Conservation (phyloP, 2,329 filamentous ascomycete species). For the Pyrenophora teres region DNA sequence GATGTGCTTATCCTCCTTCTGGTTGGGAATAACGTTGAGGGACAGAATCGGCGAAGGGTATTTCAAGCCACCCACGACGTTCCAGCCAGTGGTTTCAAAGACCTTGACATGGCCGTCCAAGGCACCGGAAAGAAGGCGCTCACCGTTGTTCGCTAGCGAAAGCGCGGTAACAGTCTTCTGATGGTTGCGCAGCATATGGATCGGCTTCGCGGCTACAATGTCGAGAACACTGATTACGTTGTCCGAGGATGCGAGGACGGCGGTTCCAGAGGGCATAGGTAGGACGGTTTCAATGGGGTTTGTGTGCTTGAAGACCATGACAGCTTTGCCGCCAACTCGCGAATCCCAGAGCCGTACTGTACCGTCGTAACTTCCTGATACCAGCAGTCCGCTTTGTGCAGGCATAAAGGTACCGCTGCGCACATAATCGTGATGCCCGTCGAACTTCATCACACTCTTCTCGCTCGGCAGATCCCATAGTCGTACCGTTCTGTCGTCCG, state of each 20-base stretch:
- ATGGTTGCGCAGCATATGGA: constrained; percentile 88
- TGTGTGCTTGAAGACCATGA: constrained; percentile 95
- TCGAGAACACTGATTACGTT: constrained; percentile 91
- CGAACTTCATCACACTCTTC: constrained; percentile 74
- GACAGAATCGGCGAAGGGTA: constrained; percentile 91
- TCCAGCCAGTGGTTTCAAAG: constrained; percentile 93
- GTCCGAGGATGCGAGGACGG: constrained; percentile 80
- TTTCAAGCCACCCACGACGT: constrained; percentile 92
- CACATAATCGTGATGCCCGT: constrained; percentile 91
- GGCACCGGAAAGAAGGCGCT: constrained; percentile 81
- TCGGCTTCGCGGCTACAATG: constrained; percentile 84
- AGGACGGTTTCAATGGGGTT: constrained; percentile 88
- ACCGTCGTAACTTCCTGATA: constrained; percentile 92
- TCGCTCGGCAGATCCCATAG: constrained; percentile 91
- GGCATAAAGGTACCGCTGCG: constrained; percentile 86
- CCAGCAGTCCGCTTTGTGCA: constrained; percentile 69
- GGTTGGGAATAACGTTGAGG: constrained; percentile 72
- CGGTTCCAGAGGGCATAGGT: constrained; percentile 83
- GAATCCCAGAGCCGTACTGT: constrained; percentile 95
- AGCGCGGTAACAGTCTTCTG: constrained; percentile 96
- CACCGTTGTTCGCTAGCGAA: constrained; percentile 77
- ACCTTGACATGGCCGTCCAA: constrained; percentile 97
- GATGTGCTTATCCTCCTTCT: constrained; percentile 84
- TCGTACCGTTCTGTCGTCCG: constrained; percentile 89
- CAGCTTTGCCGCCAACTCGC: constrained; percentile 65